A percentile compares a stretch with the other conserved stretches of the same genome.
Evolutionary conservation across 2,329 filamentous ascomycete genomes (phyloP).

Genomic region (Cordyceps farinosa): DNA sequence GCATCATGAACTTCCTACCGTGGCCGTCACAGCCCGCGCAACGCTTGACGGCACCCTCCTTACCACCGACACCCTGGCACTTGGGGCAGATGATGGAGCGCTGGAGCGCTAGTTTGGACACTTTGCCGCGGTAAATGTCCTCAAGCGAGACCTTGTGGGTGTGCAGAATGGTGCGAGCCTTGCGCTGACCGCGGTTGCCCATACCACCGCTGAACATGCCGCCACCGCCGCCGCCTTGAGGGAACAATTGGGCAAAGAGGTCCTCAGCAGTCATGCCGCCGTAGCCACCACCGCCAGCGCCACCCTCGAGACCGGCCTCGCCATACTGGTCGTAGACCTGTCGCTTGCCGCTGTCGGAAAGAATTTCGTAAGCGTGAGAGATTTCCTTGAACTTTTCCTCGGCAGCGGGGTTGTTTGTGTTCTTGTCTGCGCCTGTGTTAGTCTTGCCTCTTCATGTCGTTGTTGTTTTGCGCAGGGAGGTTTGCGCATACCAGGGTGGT

Average conservation of each 20-base stretch:
- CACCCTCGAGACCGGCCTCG: constrained; percentile 91
- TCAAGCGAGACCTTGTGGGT: constrained; percentile 97
- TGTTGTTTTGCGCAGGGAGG: neutral
- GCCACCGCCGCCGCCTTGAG: neutral
- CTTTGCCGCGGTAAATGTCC: constrained; percentile 96
- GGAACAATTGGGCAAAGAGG: constrained; percentile 95
- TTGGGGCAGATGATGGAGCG: constrained; percentile 96
- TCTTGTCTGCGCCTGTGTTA: constrained; percentile 69
- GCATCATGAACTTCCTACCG: constrained; percentile 99
- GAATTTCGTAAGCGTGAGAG: constrained; percentile 90
- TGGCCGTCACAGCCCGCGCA: constrained; percentile 87
- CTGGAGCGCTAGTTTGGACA: constrained; percentile 94
- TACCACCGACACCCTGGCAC: constrained; percentile 91
- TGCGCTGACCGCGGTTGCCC: constrained; percentile 72
- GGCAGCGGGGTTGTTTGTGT: constrained; percentile 85
- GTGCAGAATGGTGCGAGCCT: constrained; percentile 96
- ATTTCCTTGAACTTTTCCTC: constrained; percentile 99
- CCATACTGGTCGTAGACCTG: constrained; percentile 95
- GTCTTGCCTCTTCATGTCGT: constrained; percentile 3
- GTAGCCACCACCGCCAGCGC: constrained; percentile 57
- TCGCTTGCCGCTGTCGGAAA: constrained; percentile 90
- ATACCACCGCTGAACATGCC: constrained; percentile 73
- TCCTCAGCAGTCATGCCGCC: constrained; percentile 94
- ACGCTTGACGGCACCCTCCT: constrained; percentile 95
- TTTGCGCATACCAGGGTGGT: constrained; percentile 67